Evolutionary conservation across 345 rosid genomes (phyloP), one percentile per base, ranked within the genome.

Genomic region (Cardamine chenopodiifolia): DNA sequence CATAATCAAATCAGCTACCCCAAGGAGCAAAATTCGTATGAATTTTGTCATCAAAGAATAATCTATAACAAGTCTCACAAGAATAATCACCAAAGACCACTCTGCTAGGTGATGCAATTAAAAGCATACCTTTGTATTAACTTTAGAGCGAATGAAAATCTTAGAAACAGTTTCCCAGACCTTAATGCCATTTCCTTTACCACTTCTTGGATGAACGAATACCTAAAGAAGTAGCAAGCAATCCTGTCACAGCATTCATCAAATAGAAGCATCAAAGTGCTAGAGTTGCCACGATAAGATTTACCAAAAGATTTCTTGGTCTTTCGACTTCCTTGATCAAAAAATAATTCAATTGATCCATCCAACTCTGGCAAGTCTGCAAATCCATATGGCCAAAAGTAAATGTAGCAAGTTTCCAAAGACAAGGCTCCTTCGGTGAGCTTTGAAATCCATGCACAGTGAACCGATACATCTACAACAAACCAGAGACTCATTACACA

Each of bases 111-210:
- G 49, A 48, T 20, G 50, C 45, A 25, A 28, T 37, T 15, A 64
- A 57, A 44, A 25, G 2, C 45, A 71, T 56, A 94, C 98, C 92
- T 87, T 88, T 0, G 93, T 85, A 59, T 81, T 81, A 57, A 94
- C 84, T 76, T 85, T 85, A 55, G 98, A 93, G 49, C 75, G 84
- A 8, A 73, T 56, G 72, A 94, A 94, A 56, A 94, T 79, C 57
- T 92, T 88, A 80, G 95, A 87, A 68, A 94, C 93, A 32, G 82
- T 82, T 76, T 88, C 96, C 98, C 97, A 94, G 29, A 82, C 85
- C 70, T 57, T 82, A 66, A 72, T 25, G 57, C 96, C 97, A 82
- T 77, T 85, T 55, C 81, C 88, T 78, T 91, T 94, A 72, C 98
- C 98, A 71, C 97, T 94, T 86, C 61, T 75, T 17, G 98, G 98